Evolutionary conservation across 2,329 filamentous ascomycete genomes (phyloP).

Genomic region (Colletotrichum cereale): DNA sequence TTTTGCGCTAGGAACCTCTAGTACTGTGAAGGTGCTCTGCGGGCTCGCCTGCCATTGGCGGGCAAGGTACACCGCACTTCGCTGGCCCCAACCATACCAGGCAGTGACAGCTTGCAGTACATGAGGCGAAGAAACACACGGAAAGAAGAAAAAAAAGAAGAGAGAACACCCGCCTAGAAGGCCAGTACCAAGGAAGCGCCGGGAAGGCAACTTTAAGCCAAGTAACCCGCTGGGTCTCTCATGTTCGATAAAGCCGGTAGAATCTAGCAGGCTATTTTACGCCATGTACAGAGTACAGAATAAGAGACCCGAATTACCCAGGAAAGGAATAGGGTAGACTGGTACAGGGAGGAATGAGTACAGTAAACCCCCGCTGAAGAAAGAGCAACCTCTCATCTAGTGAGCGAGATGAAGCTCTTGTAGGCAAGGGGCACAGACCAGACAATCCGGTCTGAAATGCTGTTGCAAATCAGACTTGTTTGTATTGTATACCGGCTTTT

Average conservation of each 20-base stretch:
- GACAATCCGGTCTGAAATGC: neutral
- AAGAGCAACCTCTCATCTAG: neutral
- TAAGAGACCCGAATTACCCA: too few species aligned
- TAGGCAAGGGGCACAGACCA: neutral
- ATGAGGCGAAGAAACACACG: neutral
- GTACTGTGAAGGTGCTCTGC: slow-evolving; percentile 1
- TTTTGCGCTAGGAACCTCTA: neutral
- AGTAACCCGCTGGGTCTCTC: neutral
- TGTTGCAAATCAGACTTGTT: neutral
- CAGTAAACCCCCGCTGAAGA: neutral
- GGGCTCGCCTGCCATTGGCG: slow-evolving; percentile 23
- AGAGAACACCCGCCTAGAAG: neutral
- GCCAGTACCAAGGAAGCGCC: neutral
- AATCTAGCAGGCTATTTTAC: slow-evolving; percentile 1
- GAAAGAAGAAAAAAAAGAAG: neutral
- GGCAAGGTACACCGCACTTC: slow-evolving; percentile 34
- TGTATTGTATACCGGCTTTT: neutral
- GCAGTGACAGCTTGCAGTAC: slow-evolving; percentile 23
- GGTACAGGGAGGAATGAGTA: neutral
- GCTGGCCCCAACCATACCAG: slow-evolving; percentile 7
- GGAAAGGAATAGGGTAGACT: neutral
- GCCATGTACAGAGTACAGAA: slow-evolving; percentile 7
- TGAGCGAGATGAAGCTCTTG: neutral
- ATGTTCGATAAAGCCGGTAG: neutral
- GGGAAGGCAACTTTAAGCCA: neutral